Percentiles rank a stretch among this genome's conserved stretches.
phyloP scores from a whole-genome alignment of 768 basidiomycete species.

The Pleurotus cornucopiae region DNA sequence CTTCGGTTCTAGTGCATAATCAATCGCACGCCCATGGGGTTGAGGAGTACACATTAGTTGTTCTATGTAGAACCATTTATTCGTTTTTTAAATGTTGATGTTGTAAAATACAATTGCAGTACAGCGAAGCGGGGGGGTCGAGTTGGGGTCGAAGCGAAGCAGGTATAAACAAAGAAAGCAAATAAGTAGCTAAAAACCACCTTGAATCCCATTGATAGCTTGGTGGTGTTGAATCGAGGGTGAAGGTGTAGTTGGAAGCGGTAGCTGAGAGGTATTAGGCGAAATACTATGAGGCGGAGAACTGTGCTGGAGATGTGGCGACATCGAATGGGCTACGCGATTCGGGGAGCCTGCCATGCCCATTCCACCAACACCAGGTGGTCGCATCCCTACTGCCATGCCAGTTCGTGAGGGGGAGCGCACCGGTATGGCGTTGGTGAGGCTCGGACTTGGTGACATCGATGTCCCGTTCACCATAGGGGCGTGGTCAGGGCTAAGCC shows the following conservation, averaged over 20 bases:
- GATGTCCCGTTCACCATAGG: conserved; percentile 12
- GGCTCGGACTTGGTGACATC: conserved; percentile 31
- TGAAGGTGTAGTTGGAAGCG: conserved; percentile 49
- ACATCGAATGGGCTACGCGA: conserved; percentile 39
- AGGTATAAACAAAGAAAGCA: background rate
- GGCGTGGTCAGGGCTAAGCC: conserved; percentile 12
- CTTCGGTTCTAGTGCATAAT: conserved; percentile 21
- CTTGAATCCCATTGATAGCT: conserved; percentile 45
- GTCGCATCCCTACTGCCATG: conserved; percentile 55
- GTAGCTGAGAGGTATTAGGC: conserved; percentile 46
- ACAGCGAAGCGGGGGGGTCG: background rate
- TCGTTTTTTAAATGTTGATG: background rate
- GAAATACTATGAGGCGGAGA: conserved; percentile 44
- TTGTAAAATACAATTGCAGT: conserved; percentile 4
- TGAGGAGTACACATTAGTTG: background rate
- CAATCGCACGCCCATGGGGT: too few relatives aligned
- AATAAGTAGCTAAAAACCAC: conserved; percentile 37
- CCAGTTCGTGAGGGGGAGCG: conserved; percentile 40
- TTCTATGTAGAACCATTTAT: background rate
- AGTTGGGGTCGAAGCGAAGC: background rate
- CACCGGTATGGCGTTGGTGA: conserved; percentile 30
- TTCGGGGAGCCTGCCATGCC: conserved; percentile 26
- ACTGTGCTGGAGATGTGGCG: conserved; percentile 47
- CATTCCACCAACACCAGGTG: conserved; percentile 27
- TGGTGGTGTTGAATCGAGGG: conserved; percentile 56